Evolutionary conservation across 768 basidiomycete species (phyloP).

Genomic region (Trametes meyenii): DNA sequence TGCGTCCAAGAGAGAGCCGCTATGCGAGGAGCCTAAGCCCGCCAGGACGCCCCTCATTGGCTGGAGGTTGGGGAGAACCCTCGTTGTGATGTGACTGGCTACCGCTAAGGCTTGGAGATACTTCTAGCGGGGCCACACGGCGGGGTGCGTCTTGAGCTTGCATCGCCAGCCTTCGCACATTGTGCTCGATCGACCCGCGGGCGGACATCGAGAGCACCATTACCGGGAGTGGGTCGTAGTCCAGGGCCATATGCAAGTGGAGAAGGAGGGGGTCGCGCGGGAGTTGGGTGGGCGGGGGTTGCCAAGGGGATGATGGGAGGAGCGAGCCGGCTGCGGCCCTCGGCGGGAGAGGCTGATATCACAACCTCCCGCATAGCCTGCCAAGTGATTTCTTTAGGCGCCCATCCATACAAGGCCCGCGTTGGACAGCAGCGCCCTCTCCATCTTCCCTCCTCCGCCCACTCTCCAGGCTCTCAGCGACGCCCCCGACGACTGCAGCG

Average conservation of each 20-base stretch:
- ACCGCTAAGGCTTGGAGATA: neutral
- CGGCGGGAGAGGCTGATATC: neutral
- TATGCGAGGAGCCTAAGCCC: too few species aligned
- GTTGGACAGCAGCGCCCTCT: neutral
- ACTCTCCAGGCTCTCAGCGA: conserved; percentile 19
- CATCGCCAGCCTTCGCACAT: too few species aligned
- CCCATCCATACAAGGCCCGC: conserved; percentile 14
- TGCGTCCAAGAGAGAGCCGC: too few species aligned
- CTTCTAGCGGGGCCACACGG: too few species aligned
- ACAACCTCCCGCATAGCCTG: conserved; percentile 1
- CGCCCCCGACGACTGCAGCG: conserved; percentile 29
- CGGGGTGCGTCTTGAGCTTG: too few species aligned
- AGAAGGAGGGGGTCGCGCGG: neutral
- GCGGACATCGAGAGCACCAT: too few species aligned
- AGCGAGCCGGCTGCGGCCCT: conserved; percentile 8
- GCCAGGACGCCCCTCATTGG: neutral
- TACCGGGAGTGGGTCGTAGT: neutral
- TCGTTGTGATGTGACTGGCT: conserved; percentile 5
- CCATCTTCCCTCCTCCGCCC: conserved; percentile 7
- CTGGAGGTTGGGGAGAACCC: neutral
- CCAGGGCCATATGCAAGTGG: neutral
- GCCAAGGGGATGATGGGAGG: conserved; percentile 12
- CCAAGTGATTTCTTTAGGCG: conserved; percentile 14
- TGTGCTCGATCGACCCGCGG: too few species aligned
- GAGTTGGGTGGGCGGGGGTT: neutral